phyloP scores from a whole-genome alignment of 2,329 filamentous ascomycete species.

The Pseudogymnoascus sp. region DNA sequence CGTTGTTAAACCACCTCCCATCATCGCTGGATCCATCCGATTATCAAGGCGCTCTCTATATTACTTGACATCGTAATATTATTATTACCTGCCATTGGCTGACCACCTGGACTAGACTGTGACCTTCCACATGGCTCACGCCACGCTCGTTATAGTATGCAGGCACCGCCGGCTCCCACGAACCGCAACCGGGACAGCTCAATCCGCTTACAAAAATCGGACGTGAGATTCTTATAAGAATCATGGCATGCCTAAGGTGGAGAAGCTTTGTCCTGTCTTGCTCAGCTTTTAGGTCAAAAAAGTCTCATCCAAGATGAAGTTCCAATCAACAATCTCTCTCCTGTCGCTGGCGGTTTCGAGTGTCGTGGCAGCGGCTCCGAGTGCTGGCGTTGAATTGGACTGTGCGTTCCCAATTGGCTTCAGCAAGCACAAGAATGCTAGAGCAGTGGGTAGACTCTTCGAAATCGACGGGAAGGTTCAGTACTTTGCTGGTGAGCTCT shows the following conservation, averaged over 20 bases:
- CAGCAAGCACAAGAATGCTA: constrained; percentile 16
- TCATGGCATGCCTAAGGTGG: background rate
- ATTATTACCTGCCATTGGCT: background rate
- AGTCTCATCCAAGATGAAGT: background rate
- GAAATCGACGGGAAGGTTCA: constrained; percentile 36
- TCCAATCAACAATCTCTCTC: constrained; percentile 5
- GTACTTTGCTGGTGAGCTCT: constrained; percentile 38
- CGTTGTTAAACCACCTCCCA: background rate
- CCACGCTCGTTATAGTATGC: background rate
- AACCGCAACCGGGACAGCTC: constrained; percentile 3
- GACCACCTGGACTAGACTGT: background rate
- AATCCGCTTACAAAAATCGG: background rate
- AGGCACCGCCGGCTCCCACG: background rate
- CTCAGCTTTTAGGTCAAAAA: background rate
- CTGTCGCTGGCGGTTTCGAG: background rate
- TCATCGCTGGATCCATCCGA: background rate
- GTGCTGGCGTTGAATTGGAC: constrained; percentile 9
- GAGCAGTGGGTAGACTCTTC: constrained; percentile 30
- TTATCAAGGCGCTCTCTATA: background rate
- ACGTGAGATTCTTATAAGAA: background rate
- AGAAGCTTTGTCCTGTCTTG: background rate
- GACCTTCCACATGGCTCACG: background rate
- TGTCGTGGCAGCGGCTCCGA: background rate
- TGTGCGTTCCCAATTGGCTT: constrained; percentile 17
- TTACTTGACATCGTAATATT: background rate